Percentiles rank a stretch among this genome's conserved stretches.
These are phyloP conservation scores for Coniochaeta sp. DNA, from an alignment of 2,329 filamentous ascomycete species.

Conservation along the genomic window DNA sequence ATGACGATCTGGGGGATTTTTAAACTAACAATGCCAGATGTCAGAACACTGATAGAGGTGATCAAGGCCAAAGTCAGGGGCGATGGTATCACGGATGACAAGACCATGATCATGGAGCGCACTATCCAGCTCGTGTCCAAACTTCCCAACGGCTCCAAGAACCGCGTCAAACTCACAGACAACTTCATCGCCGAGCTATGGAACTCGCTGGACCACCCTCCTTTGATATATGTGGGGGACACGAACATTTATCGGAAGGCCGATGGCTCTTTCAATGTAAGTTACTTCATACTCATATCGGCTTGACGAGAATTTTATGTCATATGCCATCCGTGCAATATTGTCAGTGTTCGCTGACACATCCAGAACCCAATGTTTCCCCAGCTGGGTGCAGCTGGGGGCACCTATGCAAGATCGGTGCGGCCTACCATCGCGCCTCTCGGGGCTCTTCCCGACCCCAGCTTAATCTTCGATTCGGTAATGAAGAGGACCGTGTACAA, in stretches of 20 bases:
- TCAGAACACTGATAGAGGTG: conserved; percentile 55
- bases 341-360: conserved; percentile 5
- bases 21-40: conserved; percentile 35
- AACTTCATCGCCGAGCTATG: conserved; percentile 63
- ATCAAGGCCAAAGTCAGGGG: conserved; percentile 58
- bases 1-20: not conserved
- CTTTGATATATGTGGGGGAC: conserved; percentile 56
- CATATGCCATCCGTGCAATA: too few species aligned
- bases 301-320: not conserved
- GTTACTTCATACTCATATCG: conserved; percentile 8
- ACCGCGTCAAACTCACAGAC: conserved; percentile 57
- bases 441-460: conserved; percentile 61
- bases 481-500: conserved; percentile 48
- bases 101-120: conserved; percentile 70
- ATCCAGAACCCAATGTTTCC: conserved; percentile 57
- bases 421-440: conserved; percentile 51
- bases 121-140: conserved; percentile 63
- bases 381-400: conserved; percentile 59
- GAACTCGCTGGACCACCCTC: conserved; percentile 66
- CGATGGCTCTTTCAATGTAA: conserved; percentile 62
- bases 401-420: conserved; percentile 59
- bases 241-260: conserved; percentile 59
- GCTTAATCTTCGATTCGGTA: conserved; percentile 53
- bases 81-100: conserved; percentile 60
- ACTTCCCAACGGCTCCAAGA: conserved; percentile 55